Base-by-base conservation (phyloP, 108 stramenopile genomes). In the Skeletonema menzelii region DNA sequence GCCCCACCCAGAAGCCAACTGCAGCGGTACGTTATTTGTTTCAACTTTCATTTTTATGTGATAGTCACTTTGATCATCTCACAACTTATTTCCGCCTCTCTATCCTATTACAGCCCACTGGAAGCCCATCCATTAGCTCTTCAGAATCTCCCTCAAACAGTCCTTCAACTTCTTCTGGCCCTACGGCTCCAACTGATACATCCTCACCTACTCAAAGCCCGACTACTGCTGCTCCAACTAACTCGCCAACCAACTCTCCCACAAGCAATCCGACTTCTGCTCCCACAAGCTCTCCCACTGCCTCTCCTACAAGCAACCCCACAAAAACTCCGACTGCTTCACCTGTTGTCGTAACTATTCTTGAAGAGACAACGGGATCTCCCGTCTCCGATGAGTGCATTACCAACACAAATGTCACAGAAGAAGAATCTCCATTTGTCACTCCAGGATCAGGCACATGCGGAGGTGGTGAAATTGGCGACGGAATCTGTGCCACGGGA, bases 401-500 rank as follows among this genome's bases (percentile, higher is more conserved):
- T 3, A 70, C 44, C 17, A 40, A 31, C 11, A 31, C 42, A 40
- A 53, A 53, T 10, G 19, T 53, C 49, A 53, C 49, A 22, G 49
- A 53, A 53, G 49, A 53, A 53, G 15, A 15, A 10, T 8, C 49
- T 53, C 49, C 49, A 1, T 20, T 2, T 2, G 49, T 53, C 22
- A 53, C 49, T 7, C 22, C 22, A 0, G 49, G 20, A 53, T 42
- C 28, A 7, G 68, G 67, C 47, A 77, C 69, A 27, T 77, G 76
- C 32, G 76, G 76, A 24, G 47, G 59, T 10, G 76, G 76, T 20
- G n/a, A 49, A 14, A 38, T 56, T 22, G 42, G 57, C 22, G 67
- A 69, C 26, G 67, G 79, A 15, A 65, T 73, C 13, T 80, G 79
- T 58, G 72, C 79, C 5, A 69, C 44, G 61, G 72, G 53, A 64